These are phyloP conservation scores for Candida vartiovaarae DNA, from an alignment of 805 yeast species.

Conservation along the genomic window DNA sequence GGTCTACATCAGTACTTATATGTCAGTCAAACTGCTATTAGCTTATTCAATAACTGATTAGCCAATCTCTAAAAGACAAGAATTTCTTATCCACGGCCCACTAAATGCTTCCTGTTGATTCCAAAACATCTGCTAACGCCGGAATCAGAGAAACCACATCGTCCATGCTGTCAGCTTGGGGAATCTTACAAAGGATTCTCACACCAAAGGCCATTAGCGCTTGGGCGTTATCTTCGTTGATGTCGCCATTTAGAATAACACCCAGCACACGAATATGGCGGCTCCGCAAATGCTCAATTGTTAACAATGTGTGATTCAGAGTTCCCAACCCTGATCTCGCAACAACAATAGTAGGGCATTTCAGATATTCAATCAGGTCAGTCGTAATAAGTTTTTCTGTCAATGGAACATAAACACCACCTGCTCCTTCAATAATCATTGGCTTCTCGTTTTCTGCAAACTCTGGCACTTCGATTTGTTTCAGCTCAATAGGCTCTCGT, in stretches of 20 bases:
- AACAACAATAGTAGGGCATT: conserved; percentile 22
- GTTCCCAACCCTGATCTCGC: conserved; percentile 27
- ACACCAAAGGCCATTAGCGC: conserved; percentile 18
- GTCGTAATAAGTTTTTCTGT: conserved; percentile 20
- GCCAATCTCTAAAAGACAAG: too few species aligned
- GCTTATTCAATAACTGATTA: too few species aligned
- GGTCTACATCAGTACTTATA: too few species aligned
- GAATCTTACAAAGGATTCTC: conserved; percentile 26
- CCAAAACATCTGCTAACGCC: too few species aligned
- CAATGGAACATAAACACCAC: conserved; percentile 25
- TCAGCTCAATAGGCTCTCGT: conserved; percentile 14
- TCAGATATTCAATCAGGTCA: conserved; percentile 19
- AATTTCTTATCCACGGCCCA: too few species aligned
- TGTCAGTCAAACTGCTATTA: too few species aligned
- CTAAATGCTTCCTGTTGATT: too few species aligned
- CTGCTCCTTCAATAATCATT: conserved; percentile 26
- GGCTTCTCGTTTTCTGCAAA: conserved; percentile 5
- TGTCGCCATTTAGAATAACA: conserved; percentile 21
- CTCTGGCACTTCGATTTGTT: conserved; percentile 17
- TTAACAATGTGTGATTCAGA: conserved; percentile 25
- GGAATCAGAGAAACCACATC: background rate
- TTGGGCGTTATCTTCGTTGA: conserved; percentile 18
- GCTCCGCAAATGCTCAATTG: conserved; percentile 19
- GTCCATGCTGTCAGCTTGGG: conserved; percentile 19
- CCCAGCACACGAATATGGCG: conserved; percentile 20